These are phyloP conservation scores for Stramenopiles sp. DNA, from an alignment of 352 stramenopile genomes.

Conservation along the genomic window DNA sequence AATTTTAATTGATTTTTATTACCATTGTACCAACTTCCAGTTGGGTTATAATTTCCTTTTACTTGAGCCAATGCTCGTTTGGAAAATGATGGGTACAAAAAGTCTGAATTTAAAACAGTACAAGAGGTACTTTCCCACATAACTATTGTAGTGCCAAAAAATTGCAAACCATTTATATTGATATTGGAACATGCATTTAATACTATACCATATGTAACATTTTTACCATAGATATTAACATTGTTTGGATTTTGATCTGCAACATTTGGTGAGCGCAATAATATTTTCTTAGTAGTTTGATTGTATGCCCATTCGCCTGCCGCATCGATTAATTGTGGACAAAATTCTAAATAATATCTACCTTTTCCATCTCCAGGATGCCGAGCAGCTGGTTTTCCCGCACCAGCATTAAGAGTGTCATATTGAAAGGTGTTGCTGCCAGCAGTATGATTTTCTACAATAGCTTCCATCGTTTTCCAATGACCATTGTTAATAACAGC, in stretches of 20 bases:
- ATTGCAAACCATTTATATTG: not conserved
- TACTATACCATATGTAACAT: not conserved
- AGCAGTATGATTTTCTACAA: constrained; percentile 1
- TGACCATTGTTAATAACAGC: not conserved
- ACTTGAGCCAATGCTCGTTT: not conserved
- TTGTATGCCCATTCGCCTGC: not conserved
- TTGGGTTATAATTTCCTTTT: not conserved
- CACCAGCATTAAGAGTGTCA: not conserved
- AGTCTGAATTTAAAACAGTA: not conserved
- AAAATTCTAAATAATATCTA: not conserved
- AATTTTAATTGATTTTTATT: not conserved
- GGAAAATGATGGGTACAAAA: not conserved
- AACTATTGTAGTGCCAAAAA: not conserved
- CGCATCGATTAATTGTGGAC: not conserved
- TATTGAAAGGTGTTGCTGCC: not conserved
- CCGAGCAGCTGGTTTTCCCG: not conserved
- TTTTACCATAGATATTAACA: not conserved
- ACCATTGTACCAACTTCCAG: not conserved
- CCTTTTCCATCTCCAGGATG: not conserved
- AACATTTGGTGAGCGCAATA: not conserved
- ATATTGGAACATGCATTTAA: not conserved
- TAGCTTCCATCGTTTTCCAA: not conserved
- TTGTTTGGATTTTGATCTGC: not conserved
- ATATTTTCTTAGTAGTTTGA: not conserved
- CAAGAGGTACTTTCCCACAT: not conserved